phyloP scores from a whole-genome alignment of 176 grass and related monocot genomes.

The Bothriochloa decipiens region DNA sequence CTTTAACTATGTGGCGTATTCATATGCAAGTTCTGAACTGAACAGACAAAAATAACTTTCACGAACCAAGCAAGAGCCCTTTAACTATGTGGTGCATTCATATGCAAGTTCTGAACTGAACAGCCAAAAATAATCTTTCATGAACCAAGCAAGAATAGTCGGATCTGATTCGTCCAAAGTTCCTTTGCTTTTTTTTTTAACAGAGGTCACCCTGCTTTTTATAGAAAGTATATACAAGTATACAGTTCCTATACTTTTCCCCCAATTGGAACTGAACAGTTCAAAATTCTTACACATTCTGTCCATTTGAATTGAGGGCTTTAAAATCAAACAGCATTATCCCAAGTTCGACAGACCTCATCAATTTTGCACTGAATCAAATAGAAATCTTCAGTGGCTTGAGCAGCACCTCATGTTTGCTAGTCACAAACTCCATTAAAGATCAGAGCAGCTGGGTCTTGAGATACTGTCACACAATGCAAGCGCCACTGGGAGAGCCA shows the following conservation, averaged over 20 bases:
- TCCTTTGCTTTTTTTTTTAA: neutral
- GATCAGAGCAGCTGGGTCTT: neutral
- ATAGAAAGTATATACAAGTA: neutral
- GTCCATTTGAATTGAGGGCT: neutral
- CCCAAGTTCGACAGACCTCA: neutral
- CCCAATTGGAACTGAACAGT: neutral
- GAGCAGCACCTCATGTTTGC: neutral
- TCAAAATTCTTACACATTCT: neutral
- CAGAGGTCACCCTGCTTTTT: neutral
- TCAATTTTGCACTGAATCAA: neutral
- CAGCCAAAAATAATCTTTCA: neutral
- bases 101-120: conserved; percentile 16
- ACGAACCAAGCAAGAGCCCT: too few species aligned
- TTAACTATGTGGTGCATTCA: neutral
- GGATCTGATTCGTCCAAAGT: neutral
- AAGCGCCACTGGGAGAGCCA: neutral
- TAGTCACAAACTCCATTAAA: neutral
- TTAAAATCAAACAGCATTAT: neutral
- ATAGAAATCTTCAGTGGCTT: conserved; percentile 4
- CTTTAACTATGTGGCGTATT: neutral
- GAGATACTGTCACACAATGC: neutral
- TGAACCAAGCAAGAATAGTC: neutral
- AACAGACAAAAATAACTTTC: too few species aligned
- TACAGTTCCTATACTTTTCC: neutral
- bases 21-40: conserved; percentile 7